phyloP scores from a whole-genome alignment of 768 basidiomycete genomes.

The Boletus subparvulus region DNA sequence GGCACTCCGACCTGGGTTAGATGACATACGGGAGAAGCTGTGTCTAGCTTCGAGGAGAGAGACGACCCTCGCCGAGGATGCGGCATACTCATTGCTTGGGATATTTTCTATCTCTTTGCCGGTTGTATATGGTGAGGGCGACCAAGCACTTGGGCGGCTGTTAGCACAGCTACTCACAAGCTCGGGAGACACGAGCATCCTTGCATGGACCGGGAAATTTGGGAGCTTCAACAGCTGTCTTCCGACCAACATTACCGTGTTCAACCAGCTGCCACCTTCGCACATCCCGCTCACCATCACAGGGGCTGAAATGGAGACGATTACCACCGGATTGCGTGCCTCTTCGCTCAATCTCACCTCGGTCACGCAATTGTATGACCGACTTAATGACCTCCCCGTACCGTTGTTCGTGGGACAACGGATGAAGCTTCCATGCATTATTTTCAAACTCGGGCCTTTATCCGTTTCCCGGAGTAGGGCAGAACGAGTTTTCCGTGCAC shows the following conservation, averaged over 20 bases:
- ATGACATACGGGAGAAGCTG: neutral
- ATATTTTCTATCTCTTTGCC: neutral
- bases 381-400: neutral
- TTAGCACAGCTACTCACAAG: constrained; percentile 1
- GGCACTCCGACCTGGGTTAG: neutral
- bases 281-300: neutral
- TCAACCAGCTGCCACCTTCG: neutral
- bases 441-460: constrained; percentile 1
- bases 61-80: neutral
- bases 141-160: constrained; percentile 2
- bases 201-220: constrained; percentile 4
- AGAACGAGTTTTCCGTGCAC: neutral
- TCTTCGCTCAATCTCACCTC: neutral
- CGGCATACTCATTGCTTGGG: neutral
- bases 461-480: neutral
- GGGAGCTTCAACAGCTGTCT: constrained; percentile 11
- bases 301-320: neutral
- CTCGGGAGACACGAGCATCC: constrained; percentile 3
- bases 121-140: constrained; percentile 2
- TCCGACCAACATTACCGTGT: neutral
- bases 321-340: neutral
- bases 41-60: neutral
- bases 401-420: neutral
- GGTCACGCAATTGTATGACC: neutral
- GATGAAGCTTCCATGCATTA: constrained; percentile 10